A percentile compares a stretch with the other conserved stretches of the same genome.
These are phyloP conservation scores for Geotrichum bryndzae DNA, from an alignment of 1,139 yeast genomes.

Conservation along the genomic window DNA sequence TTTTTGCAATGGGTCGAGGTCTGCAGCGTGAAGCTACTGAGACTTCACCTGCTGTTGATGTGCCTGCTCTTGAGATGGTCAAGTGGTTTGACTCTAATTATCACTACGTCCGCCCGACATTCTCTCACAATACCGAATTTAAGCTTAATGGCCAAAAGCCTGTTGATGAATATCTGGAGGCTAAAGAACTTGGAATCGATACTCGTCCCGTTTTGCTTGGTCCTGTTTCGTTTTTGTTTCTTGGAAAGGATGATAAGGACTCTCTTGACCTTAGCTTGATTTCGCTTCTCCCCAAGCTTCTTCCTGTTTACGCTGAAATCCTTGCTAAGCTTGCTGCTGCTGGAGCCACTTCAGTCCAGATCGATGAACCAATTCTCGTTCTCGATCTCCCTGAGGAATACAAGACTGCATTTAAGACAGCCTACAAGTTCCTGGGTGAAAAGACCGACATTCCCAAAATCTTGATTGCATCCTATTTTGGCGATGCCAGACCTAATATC, in stretches of 20 bases:
- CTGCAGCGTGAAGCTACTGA: slow-evolving; percentile 95
- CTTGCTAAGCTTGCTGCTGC: slow-evolving; percentile 83
- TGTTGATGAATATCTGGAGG: slow-evolving; percentile 95
- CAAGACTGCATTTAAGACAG: slow-evolving; percentile 79
- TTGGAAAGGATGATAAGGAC: slow-evolving; percentile 98
- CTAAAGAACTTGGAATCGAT: slow-evolving; percentile 90
- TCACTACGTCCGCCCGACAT: slow-evolving; percentile 99
- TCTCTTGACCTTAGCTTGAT: slow-evolving; percentile 92
- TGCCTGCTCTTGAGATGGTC: slow-evolving; percentile 98
- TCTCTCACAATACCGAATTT: slow-evolving; percentile 91
- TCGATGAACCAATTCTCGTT: slow-evolving; percentile 95
- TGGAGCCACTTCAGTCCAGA: slow-evolving; percentile 93
- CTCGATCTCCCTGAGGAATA: slow-evolving; percentile 84
- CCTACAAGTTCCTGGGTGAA: slow-evolving; percentile 65
- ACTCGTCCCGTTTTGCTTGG: slow-evolving; percentile 97
- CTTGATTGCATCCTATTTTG: slow-evolving; percentile 86
- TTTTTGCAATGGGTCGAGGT: slow-evolving; percentile 99
- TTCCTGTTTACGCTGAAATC: slow-evolving; percentile 89
- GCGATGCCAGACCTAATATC: slow-evolving; percentile 97
- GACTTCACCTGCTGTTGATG: slow-evolving; percentile 84
- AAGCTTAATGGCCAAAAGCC: slow-evolving; percentile 95
- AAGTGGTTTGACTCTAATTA: slow-evolving; percentile 99
- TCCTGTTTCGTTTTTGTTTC: slow-evolving; percentile 88
- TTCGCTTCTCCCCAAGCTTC: slow-evolving; percentile 74
- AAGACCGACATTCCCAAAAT: slow-evolving; percentile 69